phyloP scores from a whole-genome alignment of 345 rosid genomes.

The Eucalyptus regnans region DNA sequence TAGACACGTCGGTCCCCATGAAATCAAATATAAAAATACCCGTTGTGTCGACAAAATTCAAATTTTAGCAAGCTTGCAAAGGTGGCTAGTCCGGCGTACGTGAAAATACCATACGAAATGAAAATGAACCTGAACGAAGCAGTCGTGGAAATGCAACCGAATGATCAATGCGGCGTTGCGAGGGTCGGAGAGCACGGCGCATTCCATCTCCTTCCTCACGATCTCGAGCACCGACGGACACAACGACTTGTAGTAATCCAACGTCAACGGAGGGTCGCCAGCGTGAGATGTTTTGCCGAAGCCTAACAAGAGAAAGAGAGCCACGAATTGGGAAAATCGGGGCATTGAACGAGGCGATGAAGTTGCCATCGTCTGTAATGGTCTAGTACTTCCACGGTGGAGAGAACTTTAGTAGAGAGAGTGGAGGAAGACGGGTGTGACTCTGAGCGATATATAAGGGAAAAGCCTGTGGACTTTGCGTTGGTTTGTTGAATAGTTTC shows the following conservation, averaged over 20 bases:
- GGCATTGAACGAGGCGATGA: not conserved
- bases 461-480: not conserved
- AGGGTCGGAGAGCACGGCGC: slow-evolving; percentile 72
- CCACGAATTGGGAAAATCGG: not conserved
- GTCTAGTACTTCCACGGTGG: not conserved
- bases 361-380: not conserved
- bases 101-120: not conserved
- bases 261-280: slow-evolving; percentile 29
- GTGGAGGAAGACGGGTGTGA: slow-evolving; percentile 18
- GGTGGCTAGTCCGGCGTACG: not conserved
- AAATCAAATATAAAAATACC: not conserved
- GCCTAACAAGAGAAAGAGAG: slow-evolving; percentile 2
- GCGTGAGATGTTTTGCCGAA: slow-evolving; percentile 9
- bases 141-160: slow-evolving; percentile 83
- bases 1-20: not conserved
- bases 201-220: slow-evolving; percentile 79
- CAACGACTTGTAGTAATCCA: slow-evolving; percentile 58
- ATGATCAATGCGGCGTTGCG: slow-evolving; percentile 67
- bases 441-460: slow-evolving; percentile 13
- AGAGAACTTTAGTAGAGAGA: not conserved
- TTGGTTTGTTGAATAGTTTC: not conserved
- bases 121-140: slow-evolving; percentile 67
- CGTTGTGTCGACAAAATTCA: accelerated
- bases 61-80: not conserved
- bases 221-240: slow-evolving; percentile 64